Base-by-base conservation (phyloP, 2,329 filamentous ascomycete genomes). In the Fusarium poae region DNA sequence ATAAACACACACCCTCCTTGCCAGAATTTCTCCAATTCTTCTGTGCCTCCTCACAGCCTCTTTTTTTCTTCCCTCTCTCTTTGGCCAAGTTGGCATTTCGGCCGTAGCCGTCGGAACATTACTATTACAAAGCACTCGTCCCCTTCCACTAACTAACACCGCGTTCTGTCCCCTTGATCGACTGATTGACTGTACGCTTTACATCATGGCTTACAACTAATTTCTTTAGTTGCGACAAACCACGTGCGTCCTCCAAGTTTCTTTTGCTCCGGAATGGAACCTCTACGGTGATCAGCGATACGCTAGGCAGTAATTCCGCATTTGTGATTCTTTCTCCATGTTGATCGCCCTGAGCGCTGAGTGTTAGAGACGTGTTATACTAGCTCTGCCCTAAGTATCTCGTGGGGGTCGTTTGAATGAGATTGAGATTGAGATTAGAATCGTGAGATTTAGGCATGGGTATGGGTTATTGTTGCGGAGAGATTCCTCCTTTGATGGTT, bases 31-130 rank as follows among this genome's bases (percentile, higher is more conserved):
- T 70, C 67, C 67, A 70, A 70, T 53, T 53, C 21, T 30, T 7
- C 15, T 21, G 51, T 23, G 20, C 40, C 66, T 62, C 68, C 53
- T 65, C 63, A 61, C 42, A 42, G 48, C 42, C 62, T 51, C 46
- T 35, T 27, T 30, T 27, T 40, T 21, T 5, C 48, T 27, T 21
- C 23, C 27, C 39, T 13, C 30, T 39, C 35, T 51, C 27, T 39
- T 67, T 67, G 39, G 54, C 55, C 66, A 55, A 12, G 35, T 39
- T 20, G 20, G 53, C 37, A 70, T 70, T 56, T 70, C 67, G 67
- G 67, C 55, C 55, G 63, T 43, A 68, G 67, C 67, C 67, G 67
- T 70, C 59, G 63, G 67, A 65, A 35, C 34, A 42, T 48, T 54
- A 45, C 23, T 30, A 42, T 48, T 54, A 45, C 23, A 42, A 25